Percentiles rank a stretch among this genome's conserved stretches.
Conservation (phyloP, 176 grass and related monocot genomes). For the Oryza australiensis region DNA sequence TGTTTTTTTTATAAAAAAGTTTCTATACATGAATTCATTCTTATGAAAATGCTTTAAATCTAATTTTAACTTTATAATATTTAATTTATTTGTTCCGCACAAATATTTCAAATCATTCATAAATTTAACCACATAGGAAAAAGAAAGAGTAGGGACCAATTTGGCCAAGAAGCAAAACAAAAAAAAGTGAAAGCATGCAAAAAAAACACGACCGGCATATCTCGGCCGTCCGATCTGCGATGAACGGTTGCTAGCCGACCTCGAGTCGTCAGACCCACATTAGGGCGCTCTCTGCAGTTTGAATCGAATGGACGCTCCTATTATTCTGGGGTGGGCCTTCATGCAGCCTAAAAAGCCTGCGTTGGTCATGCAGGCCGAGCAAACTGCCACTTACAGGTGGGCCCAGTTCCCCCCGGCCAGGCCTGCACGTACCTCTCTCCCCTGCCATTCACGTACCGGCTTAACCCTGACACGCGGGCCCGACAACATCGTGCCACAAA, state of each 20-base stretch:
- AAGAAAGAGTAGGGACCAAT: no score
- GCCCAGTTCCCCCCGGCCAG: neutral
- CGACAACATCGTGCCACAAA: neutral
- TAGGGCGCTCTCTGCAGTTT: neutral
- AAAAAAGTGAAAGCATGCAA: no score
- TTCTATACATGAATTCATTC: no score
- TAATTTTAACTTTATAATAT: no score
- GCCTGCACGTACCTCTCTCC: neutral
- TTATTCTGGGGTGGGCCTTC: neutral
- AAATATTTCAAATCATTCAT: no score
- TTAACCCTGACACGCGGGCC: neutral
- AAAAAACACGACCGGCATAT: neutral
- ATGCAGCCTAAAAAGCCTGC: neutral
- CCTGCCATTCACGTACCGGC: neutral
- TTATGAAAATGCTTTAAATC: no score
- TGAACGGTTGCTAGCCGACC: neutral
- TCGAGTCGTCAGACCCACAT: neutral
- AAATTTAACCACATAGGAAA: no score
- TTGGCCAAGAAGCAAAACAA: no score
- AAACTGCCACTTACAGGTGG: neutral
- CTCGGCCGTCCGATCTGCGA: neutral
- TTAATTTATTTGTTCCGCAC: no score
- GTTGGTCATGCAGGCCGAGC: neutral
- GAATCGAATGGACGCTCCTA: slow-evolving; percentile 1
- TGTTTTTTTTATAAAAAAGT: no score